These are phyloP conservation scores for Aspergillus spinulosporus DNA, from an alignment of 2,329 filamentous ascomycete genomes.

Conservation along the genomic window DNA sequence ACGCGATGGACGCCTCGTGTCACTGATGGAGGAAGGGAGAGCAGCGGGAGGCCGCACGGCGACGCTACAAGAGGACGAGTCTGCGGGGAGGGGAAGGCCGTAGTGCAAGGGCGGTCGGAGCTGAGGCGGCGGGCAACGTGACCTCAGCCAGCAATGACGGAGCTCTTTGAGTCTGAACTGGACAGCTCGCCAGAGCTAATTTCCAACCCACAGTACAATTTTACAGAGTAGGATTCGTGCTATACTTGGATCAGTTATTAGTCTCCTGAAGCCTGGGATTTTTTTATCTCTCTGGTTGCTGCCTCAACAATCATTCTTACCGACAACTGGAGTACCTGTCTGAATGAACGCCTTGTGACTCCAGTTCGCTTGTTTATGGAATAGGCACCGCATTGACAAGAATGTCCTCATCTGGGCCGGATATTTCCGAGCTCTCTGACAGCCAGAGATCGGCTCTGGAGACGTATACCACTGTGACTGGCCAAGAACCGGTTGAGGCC, in stretches of 20 bases:
- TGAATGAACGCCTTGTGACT: not conserved
- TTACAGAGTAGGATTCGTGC: not conserved
- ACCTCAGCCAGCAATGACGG: conserved; percentile 24
- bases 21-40: conserved; percentile 18
- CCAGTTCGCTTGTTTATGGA: conserved; percentile 23
- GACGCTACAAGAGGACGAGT: conserved; percentile 21
- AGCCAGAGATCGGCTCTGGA: conserved; percentile 81
- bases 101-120: conserved; percentile 14
- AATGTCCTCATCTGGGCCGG: conserved; percentile 52
- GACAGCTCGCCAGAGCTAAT: conserved; percentile 16
- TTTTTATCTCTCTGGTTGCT: not conserved
- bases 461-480: conserved; percentile 84
- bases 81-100: conserved; percentile 22
- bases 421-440: conserved; percentile 68
- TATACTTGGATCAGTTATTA: not conserved
- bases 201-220: not conserved
- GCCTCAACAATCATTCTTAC: not conserved
- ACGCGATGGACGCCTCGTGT: conserved; percentile 20
- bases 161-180: conserved; percentile 14
- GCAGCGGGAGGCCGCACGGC: conserved; percentile 21
- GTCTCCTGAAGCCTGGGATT: not conserved
- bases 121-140: conserved; percentile 19
- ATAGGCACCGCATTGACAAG: conserved; percentile 33
- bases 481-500: conserved; percentile 75
- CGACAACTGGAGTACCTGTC: not conserved